Conservation (phyloP, 345 rosid genomes). For the Populus simonii region DNA sequence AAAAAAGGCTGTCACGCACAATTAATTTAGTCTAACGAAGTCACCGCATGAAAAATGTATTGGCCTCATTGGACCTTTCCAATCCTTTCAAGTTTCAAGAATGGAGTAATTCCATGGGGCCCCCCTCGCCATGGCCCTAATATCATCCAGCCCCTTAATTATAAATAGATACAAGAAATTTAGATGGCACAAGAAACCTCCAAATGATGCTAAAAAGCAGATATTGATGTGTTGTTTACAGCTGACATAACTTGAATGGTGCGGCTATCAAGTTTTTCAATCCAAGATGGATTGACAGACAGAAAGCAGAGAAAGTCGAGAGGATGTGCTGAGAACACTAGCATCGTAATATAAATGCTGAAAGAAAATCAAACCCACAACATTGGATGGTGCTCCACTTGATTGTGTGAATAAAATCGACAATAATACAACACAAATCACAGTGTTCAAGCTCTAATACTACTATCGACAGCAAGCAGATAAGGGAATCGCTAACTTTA, state of each 20-base stretch:
- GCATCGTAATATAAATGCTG: neutral
- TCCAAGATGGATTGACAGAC: neutral
- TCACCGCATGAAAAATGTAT: neutral
- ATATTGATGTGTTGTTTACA: neutral
- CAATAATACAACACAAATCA: neutral
- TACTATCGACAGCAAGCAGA: slow-evolving; percentile 13
- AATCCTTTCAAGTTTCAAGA: neutral
- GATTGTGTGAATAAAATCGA: neutral
- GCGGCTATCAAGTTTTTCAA: neutral
- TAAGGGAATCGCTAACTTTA: neutral
- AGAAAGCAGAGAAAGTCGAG: neutral
- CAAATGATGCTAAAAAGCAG: neutral
- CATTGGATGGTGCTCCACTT: neutral
- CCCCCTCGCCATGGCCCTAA: neutral
- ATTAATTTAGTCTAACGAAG: neutral
- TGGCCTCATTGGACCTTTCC: neutral
- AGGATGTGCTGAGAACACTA: neutral
- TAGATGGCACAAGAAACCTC: neutral
- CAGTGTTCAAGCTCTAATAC: slow-evolving; percentile 10
- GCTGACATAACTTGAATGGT: neutral
- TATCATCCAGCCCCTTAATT: neutral
- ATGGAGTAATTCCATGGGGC: neutral
- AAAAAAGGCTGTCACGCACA: neutral
- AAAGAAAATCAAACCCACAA: neutral
- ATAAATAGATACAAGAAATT: too few species aligned